Evolutionary conservation across 306 rosid species (phyloP), one percentile per base, ranked within the genome.

Genomic region (Fragaria iinumae): DNA sequence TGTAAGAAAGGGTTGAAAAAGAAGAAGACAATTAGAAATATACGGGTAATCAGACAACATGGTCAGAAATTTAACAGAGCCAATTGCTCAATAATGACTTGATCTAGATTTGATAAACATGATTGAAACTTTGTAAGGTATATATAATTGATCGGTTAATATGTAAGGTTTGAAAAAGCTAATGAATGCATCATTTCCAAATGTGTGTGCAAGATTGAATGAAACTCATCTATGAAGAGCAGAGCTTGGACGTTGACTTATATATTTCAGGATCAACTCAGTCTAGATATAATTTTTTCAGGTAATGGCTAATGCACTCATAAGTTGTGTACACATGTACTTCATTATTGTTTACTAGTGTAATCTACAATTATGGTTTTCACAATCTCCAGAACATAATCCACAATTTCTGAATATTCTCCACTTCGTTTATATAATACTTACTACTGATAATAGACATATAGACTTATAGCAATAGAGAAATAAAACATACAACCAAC

Each of bases 1-100:
- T 96, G 98, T 81, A 89, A 60, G 53, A 57, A 44, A 71, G 43
- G 43, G 47, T 50, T 71, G 55, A 32, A 69, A 67, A 59, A 49
- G 63, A 50, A 76, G 41, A 75, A 10, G 18, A 23, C 5, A 63
- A 20, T 2, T 17, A 45, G 20, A 27, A 60, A n/a, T n/a, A 50
- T 5, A 34, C 20, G 38, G 39, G n/a, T 36, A n/a, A 71, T 76
- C 67, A 67, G 60, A 36, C 59, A 18, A 12, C 52, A 60, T 6
- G 32, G 17, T 56, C 23, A 59, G 60, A 60, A 45, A 21, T 18
- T 7, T 39, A 74, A 60, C 13, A 11, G 4, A 7, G 32, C 32
- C 8, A 27, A 60, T 29, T 43, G 44, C 3, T 8, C 23, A 21
- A 41, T 16, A 57, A 23, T 56, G 66, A 56, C 67, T 29, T 29